Conservation (phyloP, 495 filamentous ascomycete species). For the Penicillium roqueforti region DNA sequence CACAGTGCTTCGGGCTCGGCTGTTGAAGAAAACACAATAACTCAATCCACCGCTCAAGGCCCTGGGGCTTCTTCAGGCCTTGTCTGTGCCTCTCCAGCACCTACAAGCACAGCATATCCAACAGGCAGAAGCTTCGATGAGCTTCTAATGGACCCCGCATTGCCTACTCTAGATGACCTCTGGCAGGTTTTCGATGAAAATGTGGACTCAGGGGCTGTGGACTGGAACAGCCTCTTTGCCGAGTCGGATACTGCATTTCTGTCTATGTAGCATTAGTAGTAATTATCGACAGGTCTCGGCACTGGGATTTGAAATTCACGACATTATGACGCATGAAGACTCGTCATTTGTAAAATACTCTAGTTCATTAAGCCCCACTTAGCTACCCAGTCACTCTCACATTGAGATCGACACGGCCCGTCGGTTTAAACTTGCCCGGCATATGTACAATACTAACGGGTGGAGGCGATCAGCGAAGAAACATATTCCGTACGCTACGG, state of each 20-base stretch:
- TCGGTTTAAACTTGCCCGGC: neutral
- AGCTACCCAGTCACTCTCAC: neutral
- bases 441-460: neutral
- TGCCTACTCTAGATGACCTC: slow-evolving; percentile 18
- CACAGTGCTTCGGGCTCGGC: slow-evolving; percentile 18
- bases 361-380: neutral
- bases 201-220: slow-evolving; percentile 14
- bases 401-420: slow-evolving; percentile 8
- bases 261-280: slow-evolving; percentile 1
- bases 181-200: slow-evolving; percentile 22
- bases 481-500: too few species aligned
- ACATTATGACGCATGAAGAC: slow-evolving; percentile 3
- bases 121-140: neutral
- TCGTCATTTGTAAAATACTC: neutral
- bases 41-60: neutral
- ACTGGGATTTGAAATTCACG: neutral
- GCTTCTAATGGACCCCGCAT: slow-evolving; percentile 3
- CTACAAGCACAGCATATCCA: neutral
- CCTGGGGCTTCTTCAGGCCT: neutral
- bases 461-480: neutral
- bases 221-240: slow-evolving; percentile 23
- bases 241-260: slow-evolving; percentile 22
- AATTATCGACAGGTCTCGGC: neutral
- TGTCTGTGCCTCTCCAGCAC: neutral
- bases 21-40: neutral